These are phyloP conservation scores for Nakaseomyces kungkrabaensis DNA, from an alignment of 1,139 yeast species.

Conservation along the genomic window DNA sequence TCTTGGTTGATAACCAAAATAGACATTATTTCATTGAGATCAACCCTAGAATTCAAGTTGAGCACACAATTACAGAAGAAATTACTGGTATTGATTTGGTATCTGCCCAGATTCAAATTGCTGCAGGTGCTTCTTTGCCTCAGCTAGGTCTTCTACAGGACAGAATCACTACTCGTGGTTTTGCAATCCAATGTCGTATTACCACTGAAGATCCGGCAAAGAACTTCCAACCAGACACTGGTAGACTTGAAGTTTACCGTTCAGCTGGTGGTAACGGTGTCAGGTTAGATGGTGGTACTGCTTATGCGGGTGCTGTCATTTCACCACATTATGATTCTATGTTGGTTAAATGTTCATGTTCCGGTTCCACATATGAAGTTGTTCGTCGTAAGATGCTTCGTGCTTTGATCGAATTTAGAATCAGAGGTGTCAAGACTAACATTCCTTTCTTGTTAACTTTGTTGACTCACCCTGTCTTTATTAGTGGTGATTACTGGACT, in stretches of 20 bases:
- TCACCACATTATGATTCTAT: slow-evolving; percentile 97
- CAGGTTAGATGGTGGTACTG: slow-evolving; percentile 97
- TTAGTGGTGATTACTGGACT: slow-evolving; percentile 90
- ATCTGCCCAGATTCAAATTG: slow-evolving; percentile 97
- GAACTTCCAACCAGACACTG: slow-evolving; percentile 97
- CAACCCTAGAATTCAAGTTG: slow-evolving; percentile 97
- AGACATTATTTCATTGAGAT: slow-evolving; percentile 97
- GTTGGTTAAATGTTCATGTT: slow-evolving; percentile 95
- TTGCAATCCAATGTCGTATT: slow-evolving; percentile 98
- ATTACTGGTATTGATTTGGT: slow-evolving; percentile 97
- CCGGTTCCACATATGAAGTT: slow-evolving; percentile 94
- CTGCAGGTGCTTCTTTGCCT: slow-evolving; percentile 92
- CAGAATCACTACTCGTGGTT: slow-evolving; percentile 90
- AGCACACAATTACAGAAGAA: slow-evolving; percentile 97
- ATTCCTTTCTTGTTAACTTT: slow-evolving; percentile 93
- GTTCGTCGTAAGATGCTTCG: slow-evolving; percentile 96
- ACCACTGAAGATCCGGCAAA: slow-evolving; percentile 97
- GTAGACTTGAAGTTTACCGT: slow-evolving; percentile 95
- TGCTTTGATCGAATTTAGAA: slow-evolving; percentile 92
- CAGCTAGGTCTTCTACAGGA: slow-evolving; percentile 91
- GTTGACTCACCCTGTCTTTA: slow-evolving; percentile 84
- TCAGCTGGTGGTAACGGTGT: slow-evolving; percentile 99
- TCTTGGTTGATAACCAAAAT: slow-evolving; percentile 84
- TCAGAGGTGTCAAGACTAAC: slow-evolving; percentile 97
- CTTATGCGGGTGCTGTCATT: slow-evolving; percentile 96